Percentiles rank a stretch among this genome's conserved stretches.
These are phyloP conservation scores for Candida qinlingensis DNA, from an alignment of 805 yeast species.

Conservation along the genomic window DNA sequence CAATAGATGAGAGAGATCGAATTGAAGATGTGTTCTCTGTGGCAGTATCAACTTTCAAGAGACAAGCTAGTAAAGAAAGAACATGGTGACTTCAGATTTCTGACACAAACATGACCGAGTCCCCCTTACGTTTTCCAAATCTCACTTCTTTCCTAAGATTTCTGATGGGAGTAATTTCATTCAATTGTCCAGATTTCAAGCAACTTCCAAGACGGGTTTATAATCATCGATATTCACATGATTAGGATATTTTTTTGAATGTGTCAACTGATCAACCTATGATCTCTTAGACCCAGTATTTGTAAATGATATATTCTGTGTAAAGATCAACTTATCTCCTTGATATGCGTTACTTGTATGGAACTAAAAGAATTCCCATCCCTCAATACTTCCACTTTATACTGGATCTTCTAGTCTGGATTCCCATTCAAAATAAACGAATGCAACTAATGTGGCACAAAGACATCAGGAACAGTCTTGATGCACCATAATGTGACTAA, in stretches of 20 bases:
- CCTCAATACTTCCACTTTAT: constrained; percentile 46
- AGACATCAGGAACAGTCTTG: constrained; percentile 39
- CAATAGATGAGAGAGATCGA: too few species aligned
- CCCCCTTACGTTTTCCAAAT: neutral
- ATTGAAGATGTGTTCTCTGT: too few species aligned
- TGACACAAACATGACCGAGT: too few species aligned
- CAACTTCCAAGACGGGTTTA: constrained; percentile 11
- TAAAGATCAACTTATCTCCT: constrained; percentile 42
- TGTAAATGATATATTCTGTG: constrained; percentile 38
- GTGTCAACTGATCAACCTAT: constrained; percentile 7
- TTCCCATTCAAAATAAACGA: constrained; percentile 55
- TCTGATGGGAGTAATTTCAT: neutral
- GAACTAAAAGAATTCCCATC: constrained; percentile 49
- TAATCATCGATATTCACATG: constrained; percentile 13
- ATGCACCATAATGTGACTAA: constrained; percentile 56
- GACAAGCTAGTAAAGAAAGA: too few species aligned
- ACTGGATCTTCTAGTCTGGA: constrained; percentile 39
- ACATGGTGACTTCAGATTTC: too few species aligned
- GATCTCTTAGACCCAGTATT: constrained; percentile 9
- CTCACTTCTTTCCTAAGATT: neutral
- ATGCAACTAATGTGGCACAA: constrained; percentile 57
- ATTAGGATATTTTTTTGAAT: constrained; percentile 14
- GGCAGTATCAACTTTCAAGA: too few species aligned
- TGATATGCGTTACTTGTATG: constrained; percentile 54
- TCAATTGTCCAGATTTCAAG: constrained; percentile 1